Conservation (phyloP, 2,329 filamentous ascomycete species). For the Talaromyces albobiverticillius region DNA sequence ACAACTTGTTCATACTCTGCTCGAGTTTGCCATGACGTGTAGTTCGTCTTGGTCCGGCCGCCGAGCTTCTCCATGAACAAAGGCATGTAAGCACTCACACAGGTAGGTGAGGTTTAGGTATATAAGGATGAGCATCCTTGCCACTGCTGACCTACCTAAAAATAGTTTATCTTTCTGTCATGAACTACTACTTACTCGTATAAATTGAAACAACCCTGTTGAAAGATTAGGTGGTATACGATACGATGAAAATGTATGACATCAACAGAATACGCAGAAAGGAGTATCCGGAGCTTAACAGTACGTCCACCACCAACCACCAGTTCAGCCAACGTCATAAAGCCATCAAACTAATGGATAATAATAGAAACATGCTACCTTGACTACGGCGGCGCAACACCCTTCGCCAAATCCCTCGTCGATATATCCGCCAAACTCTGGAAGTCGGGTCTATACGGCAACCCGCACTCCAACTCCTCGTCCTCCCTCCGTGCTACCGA, state of each 20-base stretch:
- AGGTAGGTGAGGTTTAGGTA: no score
- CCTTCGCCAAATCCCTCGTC: conserved; percentile 75
- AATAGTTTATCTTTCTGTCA: no score
- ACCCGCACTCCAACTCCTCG: conserved; percentile 82
- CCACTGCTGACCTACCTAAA: no score
- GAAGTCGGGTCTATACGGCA: conserved; percentile 74
- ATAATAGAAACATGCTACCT: conserved; percentile 57
- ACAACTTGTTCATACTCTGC: not conserved
- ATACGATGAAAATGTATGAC: not conserved
- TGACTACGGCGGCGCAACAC: conserved; percentile 89
- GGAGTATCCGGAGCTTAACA: conserved; percentile 10
- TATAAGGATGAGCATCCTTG: no score
- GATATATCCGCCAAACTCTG: conserved; percentile 75
- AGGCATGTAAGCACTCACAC: no score
- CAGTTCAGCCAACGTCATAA: not conserved
- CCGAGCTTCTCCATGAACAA: no score
- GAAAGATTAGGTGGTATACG: no score
- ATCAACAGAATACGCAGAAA: conserved; percentile 12
- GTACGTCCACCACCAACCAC: not conserved
- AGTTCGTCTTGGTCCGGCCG: no score
- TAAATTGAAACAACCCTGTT: no score
- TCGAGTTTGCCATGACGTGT: not conserved
- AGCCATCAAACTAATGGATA: not conserved
- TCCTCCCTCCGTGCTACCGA: conserved; percentile 74
- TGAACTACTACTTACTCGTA: no score